Base-by-base conservation (phyloP, 2,329 filamentous ascomycete species). In the Curvularia spicifera region DNA sequence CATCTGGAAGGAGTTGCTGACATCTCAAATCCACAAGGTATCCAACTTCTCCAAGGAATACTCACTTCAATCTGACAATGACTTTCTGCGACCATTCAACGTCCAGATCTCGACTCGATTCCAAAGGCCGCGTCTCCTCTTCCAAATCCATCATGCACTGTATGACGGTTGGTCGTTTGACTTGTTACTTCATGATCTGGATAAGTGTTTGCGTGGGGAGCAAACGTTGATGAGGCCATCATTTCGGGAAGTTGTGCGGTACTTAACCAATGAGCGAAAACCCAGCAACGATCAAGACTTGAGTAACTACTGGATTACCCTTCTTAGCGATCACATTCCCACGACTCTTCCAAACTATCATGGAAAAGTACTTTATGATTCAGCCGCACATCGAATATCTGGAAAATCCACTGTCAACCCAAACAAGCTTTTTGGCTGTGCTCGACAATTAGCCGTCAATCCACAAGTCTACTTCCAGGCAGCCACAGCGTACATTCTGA, bases 161-260 rank as follows among this genome's bases (percentile, higher is more conserved):
- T 97, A 96, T 70, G 93, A 97, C 74, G 93, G 93, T n/a, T 97
- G 93, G 93, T 93, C 92, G 0, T 84, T 93, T 70, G 90, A 97
- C 51, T 80, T 94, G 29, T 76, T 96, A 0, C 71, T 91, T 13
- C 78, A 83, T 26, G 91, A 97, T 71, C 78, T 96, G 4, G 80
- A 84, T 4, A 69, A 68, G 0, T 64, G 89, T 1, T 68, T 90
- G 70, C 57, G 64, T 18, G 73, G 71, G 7, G 53, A 68, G 2
- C n/a, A 66, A 0, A 37, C 71, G 13, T 63, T 60, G 0, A 42
- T 66, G 1, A 81, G 88, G 28, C 85, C 86, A 0, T 81, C 87
- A 26, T 96, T 91, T 66, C 78, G 81, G 0, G 70, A 83, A 0
- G 76, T 96, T n/a, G 78, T 85, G 0, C 71, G 78, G 1, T 85